These are phyloP conservation scores for Trichoderma arundinaceum DNA, from an alignment of 2,329 filamentous ascomycete genomes.

Conservation along the genomic window DNA sequence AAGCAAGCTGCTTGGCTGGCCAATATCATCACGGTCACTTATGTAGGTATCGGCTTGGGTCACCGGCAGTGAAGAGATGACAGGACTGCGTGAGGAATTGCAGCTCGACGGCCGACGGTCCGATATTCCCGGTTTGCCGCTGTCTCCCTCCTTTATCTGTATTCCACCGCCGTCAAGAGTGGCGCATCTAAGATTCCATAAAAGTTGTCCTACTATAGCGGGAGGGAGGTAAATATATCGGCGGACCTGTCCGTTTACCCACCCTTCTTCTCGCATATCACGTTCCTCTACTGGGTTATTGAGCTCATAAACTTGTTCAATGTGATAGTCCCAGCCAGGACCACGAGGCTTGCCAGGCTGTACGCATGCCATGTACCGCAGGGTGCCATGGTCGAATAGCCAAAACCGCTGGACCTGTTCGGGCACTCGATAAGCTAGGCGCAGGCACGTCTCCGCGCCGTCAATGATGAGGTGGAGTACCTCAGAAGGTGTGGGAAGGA, in stretches of 20 bases:
- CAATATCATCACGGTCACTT: neutral
- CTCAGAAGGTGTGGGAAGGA: conserved; percentile 56
- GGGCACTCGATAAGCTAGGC: conserved; percentile 62
- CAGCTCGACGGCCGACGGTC: neutral
- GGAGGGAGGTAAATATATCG: conserved; percentile 62
- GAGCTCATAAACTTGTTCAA: conserved; percentile 62
- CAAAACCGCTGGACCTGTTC: conserved; percentile 63
- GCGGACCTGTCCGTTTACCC: conserved; percentile 57
- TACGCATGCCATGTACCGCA: conserved; percentile 66
- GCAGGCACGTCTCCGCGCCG: conserved; percentile 60
- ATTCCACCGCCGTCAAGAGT: conserved; percentile 43
- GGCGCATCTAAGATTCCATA: conserved; percentile 62
- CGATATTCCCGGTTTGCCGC: conserved; percentile 35
- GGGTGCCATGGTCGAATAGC: conserved; percentile 61
- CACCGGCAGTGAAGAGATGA: neutral
- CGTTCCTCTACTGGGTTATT: conserved; percentile 62
- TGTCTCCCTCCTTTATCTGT: neutral
- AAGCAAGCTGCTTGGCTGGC: conserved; percentile 36
- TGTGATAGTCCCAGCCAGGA: conserved; percentile 39
- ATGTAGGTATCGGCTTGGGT: neutral
- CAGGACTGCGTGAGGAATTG: neutral
- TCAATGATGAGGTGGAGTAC: conserved; percentile 56
- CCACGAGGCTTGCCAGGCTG: conserved; percentile 53
- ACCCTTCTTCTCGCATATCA: conserved; percentile 60
- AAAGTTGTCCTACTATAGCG: conserved; percentile 61